Evolutionary conservation across 768 basidiomycete genomes (phyloP).

Genomic region (Polyporus arcularius): DNA sequence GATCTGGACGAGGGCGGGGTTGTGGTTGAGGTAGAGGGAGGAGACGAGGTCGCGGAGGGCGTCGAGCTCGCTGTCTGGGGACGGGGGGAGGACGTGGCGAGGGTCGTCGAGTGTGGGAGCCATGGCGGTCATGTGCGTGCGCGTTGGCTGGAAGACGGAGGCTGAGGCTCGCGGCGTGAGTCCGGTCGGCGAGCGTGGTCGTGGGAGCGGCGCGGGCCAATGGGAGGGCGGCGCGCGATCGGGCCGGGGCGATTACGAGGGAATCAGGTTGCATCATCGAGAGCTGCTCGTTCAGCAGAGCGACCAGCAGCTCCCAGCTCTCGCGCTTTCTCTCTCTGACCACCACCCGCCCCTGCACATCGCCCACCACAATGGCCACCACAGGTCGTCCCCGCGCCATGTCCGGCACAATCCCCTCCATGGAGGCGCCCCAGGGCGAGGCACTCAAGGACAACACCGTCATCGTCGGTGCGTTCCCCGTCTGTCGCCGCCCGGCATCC

Average conservation of each 20-base stretch:
- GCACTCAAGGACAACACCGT: slow-evolving; percentile 85
- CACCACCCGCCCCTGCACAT: slow-evolving; percentile 10
- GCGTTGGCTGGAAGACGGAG: background rate
- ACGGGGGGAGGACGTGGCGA: slow-evolving; percentile 32
- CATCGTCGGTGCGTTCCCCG: slow-evolving; percentile 69
- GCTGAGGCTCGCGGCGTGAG: background rate
- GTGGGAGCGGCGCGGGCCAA: slow-evolving; percentile 17
- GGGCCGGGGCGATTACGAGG: slow-evolving; percentile 18
- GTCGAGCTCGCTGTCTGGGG: slow-evolving; percentile 56
- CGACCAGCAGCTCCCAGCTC: background rate
- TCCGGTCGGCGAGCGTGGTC: slow-evolving; percentile 9
- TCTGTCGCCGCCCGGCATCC: background rate
- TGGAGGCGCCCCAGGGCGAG: slow-evolving; percentile 66
- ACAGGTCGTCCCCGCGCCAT: slow-evolving; percentile 46
- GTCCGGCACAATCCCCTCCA: slow-evolving; percentile 88
- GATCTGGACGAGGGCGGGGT: slow-evolving; percentile 55
- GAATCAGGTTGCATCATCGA: slow-evolving; percentile 21
- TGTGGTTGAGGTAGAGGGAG: slow-evolving; percentile 41
- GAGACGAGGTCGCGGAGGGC: slow-evolving; percentile 66
- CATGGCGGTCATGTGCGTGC: slow-evolving; percentile 21
- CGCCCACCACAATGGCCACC: slow-evolving; percentile 27
- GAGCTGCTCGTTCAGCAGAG: slow-evolving; percentile 24
- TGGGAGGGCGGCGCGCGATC: slow-evolving; percentile 5
- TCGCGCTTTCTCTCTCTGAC: slow-evolving; percentile 13
- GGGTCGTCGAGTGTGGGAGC: slow-evolving; percentile 31